Percentiles rank a stretch among this genome's conserved stretches.
phyloP scores from a whole-genome alignment of 164 flowering plant genomes.

The Akebia trifoliata region DNA sequence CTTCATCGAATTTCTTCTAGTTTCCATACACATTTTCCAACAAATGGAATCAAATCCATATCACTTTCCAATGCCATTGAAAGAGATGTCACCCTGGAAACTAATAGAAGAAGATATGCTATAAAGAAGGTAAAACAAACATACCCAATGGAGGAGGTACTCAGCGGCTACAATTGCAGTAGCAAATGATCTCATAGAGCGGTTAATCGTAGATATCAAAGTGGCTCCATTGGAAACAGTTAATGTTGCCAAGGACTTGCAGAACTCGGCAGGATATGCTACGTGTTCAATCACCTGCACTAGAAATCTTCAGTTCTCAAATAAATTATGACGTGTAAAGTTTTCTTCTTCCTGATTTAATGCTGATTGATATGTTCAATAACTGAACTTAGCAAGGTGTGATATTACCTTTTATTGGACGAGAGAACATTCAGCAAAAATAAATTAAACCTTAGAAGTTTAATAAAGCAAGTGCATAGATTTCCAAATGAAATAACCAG shows the following conservation, averaged over 20 bases:
- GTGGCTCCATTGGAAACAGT: conserved; percentile 67
- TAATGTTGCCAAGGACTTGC: conserved; percentile 80
- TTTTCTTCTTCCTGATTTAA: neutral
- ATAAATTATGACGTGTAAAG: neutral
- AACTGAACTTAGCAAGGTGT: neutral
- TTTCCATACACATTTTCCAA: too few species aligned
- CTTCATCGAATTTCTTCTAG: too few species aligned
- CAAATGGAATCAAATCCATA: too few species aligned
- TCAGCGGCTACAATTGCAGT: conserved; percentile 79
- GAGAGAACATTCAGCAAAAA: neutral
- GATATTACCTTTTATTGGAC: neutral
- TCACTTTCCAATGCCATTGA: too few species aligned
- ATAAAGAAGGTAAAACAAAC: conserved; percentile 4
- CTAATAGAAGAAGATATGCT: neutral
- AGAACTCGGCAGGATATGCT: conserved; percentile 85
- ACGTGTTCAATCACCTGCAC: conserved; percentile 94
- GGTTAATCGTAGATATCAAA: conserved; percentile 80
- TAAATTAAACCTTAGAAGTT: neutral
- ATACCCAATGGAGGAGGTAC: conserved; percentile 85
- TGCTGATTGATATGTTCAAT: neutral
- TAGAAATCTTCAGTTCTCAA: neutral
- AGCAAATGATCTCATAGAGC: conserved; percentile 88
- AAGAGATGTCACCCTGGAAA: neutral
- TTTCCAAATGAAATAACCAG: too few species aligned
- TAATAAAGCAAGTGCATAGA: neutral